Evolutionary conservation across 345 rosid genomes (phyloP), one percentile per base, ranked within the genome.

Genomic region (Garcia nutans): DNA sequence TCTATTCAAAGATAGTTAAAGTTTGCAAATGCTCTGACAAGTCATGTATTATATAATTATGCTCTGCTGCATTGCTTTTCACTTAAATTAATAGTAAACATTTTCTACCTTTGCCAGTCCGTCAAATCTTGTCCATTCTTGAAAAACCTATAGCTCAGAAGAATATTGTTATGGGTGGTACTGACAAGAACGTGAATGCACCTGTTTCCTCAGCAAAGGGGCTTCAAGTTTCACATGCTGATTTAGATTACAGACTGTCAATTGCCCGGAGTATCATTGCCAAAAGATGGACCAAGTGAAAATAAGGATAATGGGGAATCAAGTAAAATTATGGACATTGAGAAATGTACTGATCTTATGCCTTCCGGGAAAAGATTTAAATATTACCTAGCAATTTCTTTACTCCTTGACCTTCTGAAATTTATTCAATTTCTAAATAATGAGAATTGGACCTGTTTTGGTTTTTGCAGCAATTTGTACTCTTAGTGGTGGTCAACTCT

Each of bases 41-140:
- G 31, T 26, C n/a, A 2, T 68, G 22, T 10, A 28, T 22, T 9
- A 28, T 5, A 55, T 31, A 9, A 37, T 5, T 6, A 37, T 66
- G 52, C n/a, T n/a, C 28, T 69, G 71, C 45, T 33, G 41, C 24
- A 52, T 66, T 66, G 28, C 19, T 73, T 60, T 22, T 16, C 15
- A 22, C 66, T 52, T 52, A 33, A 64, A 81, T 62, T 76, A 59
- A 72, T 72, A 24, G 33, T 45, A 47, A 41, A 33, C 65, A 13
- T 76, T 67, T 22, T 44, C 64, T 56, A 47, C 6, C 26, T 26
- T 22, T 86, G 83, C 85, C 49, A 94, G 97, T 90, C 73, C 70
- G 58, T 63, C 88, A 90, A 70, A 94, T 91, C 68, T 80, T 89
- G 81, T 86, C 93, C 59, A 66, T 88, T 82, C 97, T 94, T 66